A percentile compares a stretch with the other conserved stretches of the same genome.
These are phyloP conservation scores for Emmonsiellopsis sp. DNA, from an alignment of 2,329 filamentous ascomycete species.

Conservation along the genomic window DNA sequence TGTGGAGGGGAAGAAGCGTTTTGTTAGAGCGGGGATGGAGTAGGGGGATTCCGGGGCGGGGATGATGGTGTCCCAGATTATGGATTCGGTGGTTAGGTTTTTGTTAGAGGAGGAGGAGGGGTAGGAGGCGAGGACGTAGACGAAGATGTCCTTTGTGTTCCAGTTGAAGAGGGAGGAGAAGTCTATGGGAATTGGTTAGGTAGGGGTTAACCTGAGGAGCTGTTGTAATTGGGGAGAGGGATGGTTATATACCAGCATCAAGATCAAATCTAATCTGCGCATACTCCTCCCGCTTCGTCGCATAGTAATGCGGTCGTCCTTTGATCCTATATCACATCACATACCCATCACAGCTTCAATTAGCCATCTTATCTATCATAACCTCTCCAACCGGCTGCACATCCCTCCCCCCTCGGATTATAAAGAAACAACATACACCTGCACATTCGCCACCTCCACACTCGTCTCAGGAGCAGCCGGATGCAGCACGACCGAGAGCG, in stretches of 20 bases:
- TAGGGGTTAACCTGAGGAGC: not conserved
- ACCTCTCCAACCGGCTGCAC: no score
- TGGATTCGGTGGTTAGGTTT: conserved; percentile 31
- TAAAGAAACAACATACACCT: conserved; percentile 57
- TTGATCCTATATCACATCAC: conserved; percentile 52
- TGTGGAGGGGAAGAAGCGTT: conserved; percentile 25
- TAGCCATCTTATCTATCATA: no score
- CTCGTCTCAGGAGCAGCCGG: conserved; percentile 47
- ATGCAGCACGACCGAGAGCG: conserved; percentile 62
- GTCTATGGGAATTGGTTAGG: conserved; percentile 41
- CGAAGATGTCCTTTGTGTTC: conserved; percentile 98
- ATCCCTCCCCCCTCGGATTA: no score
- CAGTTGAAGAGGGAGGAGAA: conserved; percentile 89
- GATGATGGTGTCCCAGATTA: conserved; percentile 62
- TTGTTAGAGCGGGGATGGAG: conserved; percentile 29
- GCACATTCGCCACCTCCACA: conserved; percentile 51
- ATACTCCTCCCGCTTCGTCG: conserved; percentile 86
- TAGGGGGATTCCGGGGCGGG: conserved; percentile 48
- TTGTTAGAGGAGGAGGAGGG: conserved; percentile 35
- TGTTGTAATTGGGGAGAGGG: not conserved
- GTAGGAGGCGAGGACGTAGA: conserved; percentile 82
- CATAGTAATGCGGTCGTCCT: conserved; percentile 94
- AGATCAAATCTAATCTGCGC: conserved; percentile 90
- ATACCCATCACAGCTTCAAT: no score
- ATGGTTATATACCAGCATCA: conserved; percentile 51